Evolutionary conservation across 1,139 yeast genomes (phyloP), one percentile per base, ranked within the genome.

Genomic region (Diutina ranongensis): DNA sequence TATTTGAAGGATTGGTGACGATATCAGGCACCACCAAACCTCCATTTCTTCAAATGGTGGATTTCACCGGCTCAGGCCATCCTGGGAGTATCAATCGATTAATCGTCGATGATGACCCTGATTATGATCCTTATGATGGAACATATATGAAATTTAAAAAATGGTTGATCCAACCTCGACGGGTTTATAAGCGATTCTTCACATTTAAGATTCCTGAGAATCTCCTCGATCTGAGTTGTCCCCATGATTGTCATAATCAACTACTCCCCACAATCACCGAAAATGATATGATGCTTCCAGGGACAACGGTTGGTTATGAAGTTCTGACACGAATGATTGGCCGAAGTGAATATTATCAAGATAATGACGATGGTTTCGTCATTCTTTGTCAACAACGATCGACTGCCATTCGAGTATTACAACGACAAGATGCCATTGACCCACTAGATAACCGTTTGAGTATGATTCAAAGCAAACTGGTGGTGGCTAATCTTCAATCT

Each of bases 1-100:
- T 80, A 1, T 58, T 79, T 32, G 83, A 79, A 56, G 84, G 83
- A 50, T 49, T 20, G 45, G 54, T 35, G 55, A 54, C 38, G 61
- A 59, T 46, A 45, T 54, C 35, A 55, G 54, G 40, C 20, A 8
- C 4, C 62, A 58, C 46, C 7, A 31, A 31, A 12, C 34, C 34
- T 12, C 34, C 34, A n/a, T 64, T 64, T 47, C 55, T 70, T 49
- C 71, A 70, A 49, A 69, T 70, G 74, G 67, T 64, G 52, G 75
- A 70, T 51, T 68, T 68, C 48, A 57, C 60, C 41, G 74, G 71
- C 2, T 63, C 71, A 34, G 69, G 64, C 63, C 62, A 63, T 49
- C 56, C 55, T 34, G 64, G 59, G 1, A 51, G 57, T 40, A 59
- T 69, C 32, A 58, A 61, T 50, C 50, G 73, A 13, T 54, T 68